These are phyloP conservation scores for Groenewaldozyma salmanticensis DNA, from an alignment of 805 yeast species.

Conservation along the genomic window DNA sequence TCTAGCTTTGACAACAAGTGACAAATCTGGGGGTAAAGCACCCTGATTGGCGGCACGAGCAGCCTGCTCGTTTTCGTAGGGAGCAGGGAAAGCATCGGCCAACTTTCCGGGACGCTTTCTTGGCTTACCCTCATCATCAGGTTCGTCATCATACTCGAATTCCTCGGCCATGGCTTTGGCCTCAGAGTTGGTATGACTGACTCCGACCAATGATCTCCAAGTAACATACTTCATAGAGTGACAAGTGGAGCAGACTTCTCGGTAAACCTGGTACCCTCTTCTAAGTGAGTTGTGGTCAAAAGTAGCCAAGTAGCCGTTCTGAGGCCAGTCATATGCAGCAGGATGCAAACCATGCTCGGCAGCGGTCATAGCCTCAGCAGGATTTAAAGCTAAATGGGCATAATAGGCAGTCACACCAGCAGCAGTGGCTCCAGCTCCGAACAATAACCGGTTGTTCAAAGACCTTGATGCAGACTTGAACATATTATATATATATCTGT, in stretches of 20 bases:
- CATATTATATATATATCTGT: background rate
- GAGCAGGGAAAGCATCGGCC: constrained; percentile 90
- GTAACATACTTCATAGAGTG: constrained; percentile 95
- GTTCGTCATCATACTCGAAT: constrained; percentile 95
- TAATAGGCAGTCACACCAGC: constrained; percentile 77
- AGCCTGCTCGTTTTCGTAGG: constrained; percentile 96
- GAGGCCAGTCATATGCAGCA: constrained; percentile 88
- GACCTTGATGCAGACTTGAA: background rate
- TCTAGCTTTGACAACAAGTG: constrained; percentile 96
- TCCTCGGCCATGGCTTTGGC: constrained; percentile 91
- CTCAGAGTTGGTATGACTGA: constrained; percentile 83
- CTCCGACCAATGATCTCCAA: constrained; percentile 97
- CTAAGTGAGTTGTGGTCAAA: constrained; percentile 94
- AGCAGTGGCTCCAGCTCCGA: constrained; percentile 33
- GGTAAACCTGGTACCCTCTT: constrained; percentile 98
- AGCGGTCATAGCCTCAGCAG: constrained; percentile 94
- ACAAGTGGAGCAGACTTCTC: constrained; percentile 98
- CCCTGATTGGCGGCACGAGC: constrained; percentile 99
- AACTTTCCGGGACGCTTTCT: constrained; percentile 97
- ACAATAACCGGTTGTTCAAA: background rate
- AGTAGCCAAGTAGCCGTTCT: constrained; percentile 73
- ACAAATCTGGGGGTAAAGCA: constrained; percentile 96
- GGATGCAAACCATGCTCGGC: constrained; percentile 99
- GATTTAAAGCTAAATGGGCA: constrained; percentile 72
- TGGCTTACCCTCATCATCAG: constrained; percentile 94